These are phyloP conservation scores for Pharnaceum exiguum DNA, from an alignment of 148 eudicot genomes.

Conservation along the genomic window DNA sequence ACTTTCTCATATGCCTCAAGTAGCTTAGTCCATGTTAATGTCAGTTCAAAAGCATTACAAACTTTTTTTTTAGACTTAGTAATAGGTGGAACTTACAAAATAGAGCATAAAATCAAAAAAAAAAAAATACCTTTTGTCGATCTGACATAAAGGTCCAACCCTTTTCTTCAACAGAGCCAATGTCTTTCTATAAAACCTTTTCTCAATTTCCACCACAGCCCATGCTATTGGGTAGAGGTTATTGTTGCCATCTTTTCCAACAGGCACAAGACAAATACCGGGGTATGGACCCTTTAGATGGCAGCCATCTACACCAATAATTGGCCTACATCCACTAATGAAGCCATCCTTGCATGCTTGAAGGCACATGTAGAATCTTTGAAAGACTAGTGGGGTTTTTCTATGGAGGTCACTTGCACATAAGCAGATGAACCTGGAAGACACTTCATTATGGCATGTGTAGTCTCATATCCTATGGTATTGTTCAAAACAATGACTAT, in stretches of 20 bases:
- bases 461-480: constrained; percentile 8
- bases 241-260: constrained; percentile 6
- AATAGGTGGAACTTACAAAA: too few relatives aligned
- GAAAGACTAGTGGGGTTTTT: neutral
- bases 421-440: neutral
- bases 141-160: neutral
- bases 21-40: too few relatives aligned
- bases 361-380: constrained; percentile 3
- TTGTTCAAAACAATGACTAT: neutral
- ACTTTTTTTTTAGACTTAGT: too few relatives aligned
- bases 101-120: too few relatives aligned
- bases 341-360: constrained; percentile 10
- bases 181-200: too few relatives aligned
- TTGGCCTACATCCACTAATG: constrained; percentile 3
- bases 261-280: neutral
- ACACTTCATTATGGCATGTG: neutral
- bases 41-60: too few relatives aligned
- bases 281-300: neutral
- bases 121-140: neutral
- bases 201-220: too few relatives aligned
- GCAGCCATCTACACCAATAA: constrained; percentile 15
- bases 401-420: neutral
- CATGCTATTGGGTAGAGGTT: too few relatives aligned
- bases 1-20: too few relatives aligned
- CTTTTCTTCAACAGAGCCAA: neutral